Evolutionary conservation across 768 basidiomycete species (phyloP).

Genomic region (Galerina sulciceps): DNA sequence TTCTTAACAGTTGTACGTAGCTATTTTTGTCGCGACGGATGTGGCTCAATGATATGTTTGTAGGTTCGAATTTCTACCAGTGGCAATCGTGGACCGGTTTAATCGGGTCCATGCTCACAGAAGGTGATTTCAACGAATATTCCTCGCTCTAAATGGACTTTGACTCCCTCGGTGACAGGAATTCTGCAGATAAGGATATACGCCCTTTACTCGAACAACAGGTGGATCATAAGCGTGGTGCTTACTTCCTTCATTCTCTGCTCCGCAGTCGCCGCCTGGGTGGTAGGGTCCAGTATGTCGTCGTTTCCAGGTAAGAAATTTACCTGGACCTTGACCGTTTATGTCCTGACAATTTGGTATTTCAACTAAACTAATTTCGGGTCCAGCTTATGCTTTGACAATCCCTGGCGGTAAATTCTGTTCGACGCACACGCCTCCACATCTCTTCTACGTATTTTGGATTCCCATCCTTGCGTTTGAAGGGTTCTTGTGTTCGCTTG

Average conservation of each 20-base stretch:
- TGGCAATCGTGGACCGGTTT: too few relatives aligned
- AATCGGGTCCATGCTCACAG: too few relatives aligned
- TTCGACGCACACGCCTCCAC: too few relatives aligned
- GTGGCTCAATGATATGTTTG: too few relatives aligned
- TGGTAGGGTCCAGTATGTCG: not conserved
- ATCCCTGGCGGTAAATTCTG: not conserved
- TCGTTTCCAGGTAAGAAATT: not conserved
- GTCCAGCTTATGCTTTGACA: too few relatives aligned
- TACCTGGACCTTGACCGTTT: not conserved
- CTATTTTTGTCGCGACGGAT: too few relatives aligned
- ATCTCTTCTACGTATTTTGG: not conserved
- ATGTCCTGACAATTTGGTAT: too few relatives aligned
- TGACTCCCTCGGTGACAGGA: not conserved
- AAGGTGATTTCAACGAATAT: too few relatives aligned
- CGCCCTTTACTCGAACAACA: not conserved
- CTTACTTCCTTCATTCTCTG: not conserved
- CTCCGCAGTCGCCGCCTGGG: not conserved
- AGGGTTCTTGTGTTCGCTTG: not conserved
- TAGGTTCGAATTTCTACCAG: too few relatives aligned
- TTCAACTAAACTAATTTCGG: too few relatives aligned
- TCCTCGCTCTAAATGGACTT: too few relatives aligned
- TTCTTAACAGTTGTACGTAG: too few relatives aligned
- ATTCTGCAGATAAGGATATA: not conserved
- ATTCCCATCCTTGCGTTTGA: not conserved
- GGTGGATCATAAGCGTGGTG: not conserved